Evolutionary conservation across 2,329 filamentous ascomycete species (phyloP), one percentile per base, ranked within the genome.

Genomic region (Cladosporium sp.): DNA sequence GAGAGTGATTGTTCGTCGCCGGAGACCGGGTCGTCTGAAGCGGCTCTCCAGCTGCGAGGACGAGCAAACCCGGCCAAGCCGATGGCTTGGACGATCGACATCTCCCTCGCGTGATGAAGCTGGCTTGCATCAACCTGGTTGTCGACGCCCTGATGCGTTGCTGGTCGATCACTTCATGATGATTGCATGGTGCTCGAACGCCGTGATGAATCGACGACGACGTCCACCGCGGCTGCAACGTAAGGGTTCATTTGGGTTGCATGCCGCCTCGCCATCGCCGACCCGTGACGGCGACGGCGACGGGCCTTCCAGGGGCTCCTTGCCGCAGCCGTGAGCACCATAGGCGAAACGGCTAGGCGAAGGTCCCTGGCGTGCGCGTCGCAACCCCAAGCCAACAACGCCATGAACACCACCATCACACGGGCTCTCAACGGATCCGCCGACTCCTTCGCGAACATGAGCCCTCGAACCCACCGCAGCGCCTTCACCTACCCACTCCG

Each of bases 261-360:
- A 38, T 28, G 7, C n/a, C 43, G 43, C 19, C 22, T 34, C 8
- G 32, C 28, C 28, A 31, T 28, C 8, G 8, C 22, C 22, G 22
- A 11, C n/a, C 9, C 19, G 9, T 9, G 9, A 14, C 38, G n/a
- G 40, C 48, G 38, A 37, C 48, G 46, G 46, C 46, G 46, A 49
- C 46, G 46, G 46, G 28, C 46, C 46, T 49, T 31, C 3, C 37
- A 49, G 35, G 48, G 48, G 48, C n/a, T 50, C 43, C 40, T 40
- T 50, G 48, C 48, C 48, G 48, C 48, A n/a, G 40, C 40, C 40
- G 14, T 19, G 35, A 33, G 14, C 13, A 19, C 46, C 22, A 33
- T 46, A 46, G 42, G 42, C 43, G 38, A 42, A 45, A 52, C 42
- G 42, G 34, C 43, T 45, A 46, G 34, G 40, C 19, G 28, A 42